Evolutionary conservation across 306 rosid genomes (phyloP).

Genomic region (Quercus rubra): DNA sequence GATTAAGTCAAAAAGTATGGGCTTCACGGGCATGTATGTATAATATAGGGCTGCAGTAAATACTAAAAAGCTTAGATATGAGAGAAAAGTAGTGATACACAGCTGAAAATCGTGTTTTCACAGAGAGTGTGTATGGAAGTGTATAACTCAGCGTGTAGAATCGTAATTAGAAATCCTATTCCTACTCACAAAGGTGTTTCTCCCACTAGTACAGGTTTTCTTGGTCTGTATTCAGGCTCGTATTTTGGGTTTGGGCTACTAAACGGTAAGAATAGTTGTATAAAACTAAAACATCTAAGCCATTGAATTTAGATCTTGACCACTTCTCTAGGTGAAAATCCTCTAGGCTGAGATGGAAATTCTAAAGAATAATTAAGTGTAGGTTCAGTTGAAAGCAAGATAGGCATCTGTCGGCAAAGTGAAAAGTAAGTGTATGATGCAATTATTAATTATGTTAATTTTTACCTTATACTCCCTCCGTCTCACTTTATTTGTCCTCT

Average conservation of each 20-base stretch:
- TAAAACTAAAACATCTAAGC: neutral
- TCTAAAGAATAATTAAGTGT: neutral
- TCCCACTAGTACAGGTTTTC: neutral
- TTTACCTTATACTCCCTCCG: too few relatives aligned
- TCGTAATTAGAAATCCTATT: too few relatives aligned
- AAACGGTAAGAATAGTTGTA: neutral
- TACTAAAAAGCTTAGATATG: neutral
- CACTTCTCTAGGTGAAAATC: neutral
- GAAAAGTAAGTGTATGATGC: neutral
- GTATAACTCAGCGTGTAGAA: too few relatives aligned
- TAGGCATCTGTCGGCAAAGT: neutral
- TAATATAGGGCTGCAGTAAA: neutral
- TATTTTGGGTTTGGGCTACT: neutral
- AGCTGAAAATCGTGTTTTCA: too few relatives aligned
- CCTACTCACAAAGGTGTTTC: neutral
- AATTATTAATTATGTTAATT: too few relatives aligned
- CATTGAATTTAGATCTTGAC: neutral
- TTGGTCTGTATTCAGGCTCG: neutral
- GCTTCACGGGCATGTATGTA: conserved; percentile 29
- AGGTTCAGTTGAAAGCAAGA: neutral
- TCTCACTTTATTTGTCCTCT: too few relatives aligned
- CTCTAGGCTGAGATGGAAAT: neutral
- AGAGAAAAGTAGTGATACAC: too few relatives aligned
- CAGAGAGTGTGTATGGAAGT: too few relatives aligned
- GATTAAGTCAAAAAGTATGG: conserved; percentile 30